These are phyloP conservation scores for Lachnellula suecica DNA, from an alignment of 2,329 filamentous ascomycete genomes.

Conservation along the genomic window DNA sequence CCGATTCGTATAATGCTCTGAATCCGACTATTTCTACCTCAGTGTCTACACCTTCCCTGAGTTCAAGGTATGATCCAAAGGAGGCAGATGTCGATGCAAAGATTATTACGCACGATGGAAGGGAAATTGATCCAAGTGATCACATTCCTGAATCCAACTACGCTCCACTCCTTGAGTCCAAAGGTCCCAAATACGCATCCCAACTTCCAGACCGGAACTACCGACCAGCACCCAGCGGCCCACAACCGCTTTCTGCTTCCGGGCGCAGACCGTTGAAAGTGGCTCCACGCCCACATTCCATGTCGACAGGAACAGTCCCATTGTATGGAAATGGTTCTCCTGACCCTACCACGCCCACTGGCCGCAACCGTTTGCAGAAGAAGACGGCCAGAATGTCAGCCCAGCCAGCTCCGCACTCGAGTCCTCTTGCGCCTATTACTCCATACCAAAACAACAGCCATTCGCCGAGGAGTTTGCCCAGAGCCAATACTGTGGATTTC, in stretches of 20 bases:
- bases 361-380: slow-evolving; percentile 65
- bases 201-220: slow-evolving; percentile 30
- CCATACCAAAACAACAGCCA: slow-evolving; percentile 30
- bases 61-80: slow-evolving; percentile 28
- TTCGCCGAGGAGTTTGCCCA: slow-evolving; percentile 21
- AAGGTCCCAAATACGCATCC: slow-evolving; percentile 44
- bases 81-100: slow-evolving; percentile 59
- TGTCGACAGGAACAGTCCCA: slow-evolving; percentile 24
- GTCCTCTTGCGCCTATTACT: slow-evolving; percentile 29
- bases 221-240: slow-evolving; percentile 50
- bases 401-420: slow-evolving; percentile 25
- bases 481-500: slow-evolving; percentile 28
- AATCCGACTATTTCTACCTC: slow-evolving; percentile 54
- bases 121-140: slow-evolving; percentile 78
- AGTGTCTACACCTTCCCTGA: slow-evolving; percentile 25
- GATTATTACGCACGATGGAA: slow-evolving; percentile 73
- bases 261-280: slow-evolving; percentile 53
- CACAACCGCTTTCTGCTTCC: slow-evolving; percentile 50
- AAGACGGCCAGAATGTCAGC: slow-evolving; percentile 40
- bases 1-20: slow-evolving; percentile 72
- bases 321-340: slow-evolving; percentile 29
- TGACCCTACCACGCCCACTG: slow-evolving; percentile 39
- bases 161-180: slow-evolving; percentile 41
- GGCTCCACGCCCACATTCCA: slow-evolving; percentile 49
- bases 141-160: slow-evolving; percentile 63